These are phyloP conservation scores for Mortierella sp. DNA, from an alignment of 371 early-diverging fungal species.

Conservation along the genomic window DNA sequence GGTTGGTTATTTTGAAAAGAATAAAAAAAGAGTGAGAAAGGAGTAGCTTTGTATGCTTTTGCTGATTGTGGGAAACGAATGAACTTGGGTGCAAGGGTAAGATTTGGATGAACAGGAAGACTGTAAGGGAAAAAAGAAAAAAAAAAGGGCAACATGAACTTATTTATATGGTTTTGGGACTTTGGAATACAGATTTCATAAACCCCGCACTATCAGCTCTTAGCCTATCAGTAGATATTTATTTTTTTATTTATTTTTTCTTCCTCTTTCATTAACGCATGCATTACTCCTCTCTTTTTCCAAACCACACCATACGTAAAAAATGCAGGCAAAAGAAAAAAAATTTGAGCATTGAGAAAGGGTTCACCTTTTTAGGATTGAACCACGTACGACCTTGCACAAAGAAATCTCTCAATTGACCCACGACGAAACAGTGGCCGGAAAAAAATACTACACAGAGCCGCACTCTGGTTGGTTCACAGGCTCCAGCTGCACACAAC, in stretches of 20 bases:
- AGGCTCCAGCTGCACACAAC: neutral
- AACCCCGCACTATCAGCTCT: constrained; percentile 10
- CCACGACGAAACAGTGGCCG: neutral
- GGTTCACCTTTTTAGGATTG: neutral
- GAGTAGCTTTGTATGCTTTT: neutral
- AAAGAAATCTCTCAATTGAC: constrained; percentile 12
- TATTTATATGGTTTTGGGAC: constrained; percentile 13
- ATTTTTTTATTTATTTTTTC: neutral
- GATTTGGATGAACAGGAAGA: constrained; percentile 39
- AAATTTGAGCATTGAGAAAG: neutral
- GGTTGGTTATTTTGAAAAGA: constrained; percentile 10
- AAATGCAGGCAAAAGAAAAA: neutral
- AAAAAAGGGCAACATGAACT: constrained; percentile 2
- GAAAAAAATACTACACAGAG: neutral
- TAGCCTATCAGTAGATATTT: neutral
- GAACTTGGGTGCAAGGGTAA: constrained; percentile 11
- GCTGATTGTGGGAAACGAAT: neutral
- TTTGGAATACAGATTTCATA: neutral
- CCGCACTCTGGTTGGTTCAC: constrained; percentile 25
- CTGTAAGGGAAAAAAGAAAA: constrained; percentile 38
- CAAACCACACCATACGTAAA: neutral
- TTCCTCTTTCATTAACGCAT: neutral
- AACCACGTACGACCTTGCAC: constrained; percentile 20
- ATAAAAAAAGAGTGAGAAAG: neutral
- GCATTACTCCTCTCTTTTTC: no score